Evolutionary conservation across 2,329 filamentous ascomycete genomes (phyloP), one percentile per base, ranked within the genome.

Genomic region (Cytospora piceae): DNA sequence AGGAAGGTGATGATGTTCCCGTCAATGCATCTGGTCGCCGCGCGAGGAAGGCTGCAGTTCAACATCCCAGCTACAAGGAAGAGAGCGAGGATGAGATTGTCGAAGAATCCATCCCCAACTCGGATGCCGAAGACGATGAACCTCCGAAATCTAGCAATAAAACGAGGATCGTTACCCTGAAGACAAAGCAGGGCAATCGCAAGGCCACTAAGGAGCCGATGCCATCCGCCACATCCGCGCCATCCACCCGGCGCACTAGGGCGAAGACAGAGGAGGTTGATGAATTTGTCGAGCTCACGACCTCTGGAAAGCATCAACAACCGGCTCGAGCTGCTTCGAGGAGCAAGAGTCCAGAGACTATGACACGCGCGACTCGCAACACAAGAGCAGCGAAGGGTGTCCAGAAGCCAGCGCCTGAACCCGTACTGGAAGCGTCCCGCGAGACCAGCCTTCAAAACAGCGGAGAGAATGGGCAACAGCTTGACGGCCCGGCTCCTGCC

Each of bases 271-370:
- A 83, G 54, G 85, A 87, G 56, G 78, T 79, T 0, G 82, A 84
- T 34, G 84, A 87, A 53, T 80, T 87, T 8, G 74, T 87, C 5
- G 85, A 88, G 71, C 77, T 89, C 17, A 84, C 86, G 7, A 84
- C 80, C 70, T 89, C 87, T 9, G 87, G 87, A n/a, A 82, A 80
- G 64, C 86, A 89, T 69, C 82, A 81, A 24, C 79, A 80, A 51
- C 73, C 79, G 2, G 76, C 81, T 34, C 79, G 83, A 49, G 77
- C 77, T 22, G 81, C 82, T 52, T 85, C 84, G 32, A 79, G 78
- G 63, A 88, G 85, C 69, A 81, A 78, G 70, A 87, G 84, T 67
- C 86, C 87, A 0, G 86, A 89, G 68, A 73, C 81, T 3, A 72
- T 79, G 22, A 72, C 76, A 17, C 79, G 81, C 32, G 74, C 69